Base-by-base conservation (phyloP, 257 asterid species). In the Solanum chmielewskii region DNA sequence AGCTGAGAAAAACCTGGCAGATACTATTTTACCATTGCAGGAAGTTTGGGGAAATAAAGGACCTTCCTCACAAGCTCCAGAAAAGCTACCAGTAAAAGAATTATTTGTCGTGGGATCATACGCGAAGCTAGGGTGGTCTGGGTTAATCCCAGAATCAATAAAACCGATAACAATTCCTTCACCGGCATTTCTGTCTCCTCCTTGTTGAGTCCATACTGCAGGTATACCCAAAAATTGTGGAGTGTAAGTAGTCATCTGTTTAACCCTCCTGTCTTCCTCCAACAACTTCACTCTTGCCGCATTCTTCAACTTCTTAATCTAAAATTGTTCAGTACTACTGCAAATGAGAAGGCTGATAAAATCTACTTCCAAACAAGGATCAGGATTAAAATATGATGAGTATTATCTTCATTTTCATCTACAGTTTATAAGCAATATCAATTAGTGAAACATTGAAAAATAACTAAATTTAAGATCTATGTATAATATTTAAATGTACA, bases 91-190 rank as follows among this genome's bases (percentile, higher is more conserved):
- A 44, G 93, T 96, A 82, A 37, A 1, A 74, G 52, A 25, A 39
- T 39, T 39, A 39, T 39, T 2, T 21, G n/a, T 83, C 5, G 66
- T 52, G 9, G 97, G 94, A 88, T 94, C 96, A 87, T 91, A 91
- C 14, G 94, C 92, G 86, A 97, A 97, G 85, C 99, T 95, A 5
- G 96, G 98, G 31, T 95, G 97, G 14, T 52, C 37, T 1, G 97
- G 98, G 45, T 97, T 92, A 80, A 97, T 93, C 25, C 99, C 98
- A 0, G 98, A 91, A 83, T 97, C 98, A 85, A 94, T 93, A 85
- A 97, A 92, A 27, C 98, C 99, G 20, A 97, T 95, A 90, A 95
- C 99, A 25, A 94, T 81, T 35, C 98, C 98, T 84, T 95, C 99
- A 23, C 99, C 99, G 0, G 94, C 98, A 44, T 94, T 89, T 86